Conservation (phyloP, 2,329 filamentous ascomycete species). For the Canariomyces notabilis region DNA sequence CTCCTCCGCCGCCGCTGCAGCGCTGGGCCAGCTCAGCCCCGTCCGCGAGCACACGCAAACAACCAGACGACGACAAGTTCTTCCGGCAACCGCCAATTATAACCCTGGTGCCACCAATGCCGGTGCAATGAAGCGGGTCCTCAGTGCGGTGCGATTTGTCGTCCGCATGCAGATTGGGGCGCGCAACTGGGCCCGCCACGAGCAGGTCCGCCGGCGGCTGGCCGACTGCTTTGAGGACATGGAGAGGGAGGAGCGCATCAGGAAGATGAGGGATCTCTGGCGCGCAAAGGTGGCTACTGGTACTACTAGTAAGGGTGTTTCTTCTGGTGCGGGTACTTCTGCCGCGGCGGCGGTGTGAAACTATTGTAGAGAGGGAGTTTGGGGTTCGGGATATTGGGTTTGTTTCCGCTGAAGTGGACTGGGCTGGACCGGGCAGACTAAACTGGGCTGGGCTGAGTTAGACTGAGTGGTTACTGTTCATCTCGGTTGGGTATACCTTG, state of each 20-base stretch:
- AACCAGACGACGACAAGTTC: constrained; percentile 2
- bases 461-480: no score
- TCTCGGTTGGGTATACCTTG: no score
- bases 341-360: no score
- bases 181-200: constrained; percentile 46
- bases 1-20: constrained; percentile 24
- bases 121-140: constrained; percentile 38
- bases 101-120: constrained; percentile 3
- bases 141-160: constrained; percentile 47
- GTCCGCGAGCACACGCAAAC: constrained; percentile 34
- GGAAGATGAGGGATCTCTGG: constrained; percentile 36
- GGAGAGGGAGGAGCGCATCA: constrained; percentile 41
- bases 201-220: constrained; percentile 44
- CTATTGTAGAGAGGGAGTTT: no score
- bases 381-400: no score
- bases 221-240: constrained; percentile 45
- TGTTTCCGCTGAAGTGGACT: no score
- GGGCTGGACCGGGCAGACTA: no score
- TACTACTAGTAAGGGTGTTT: no score
- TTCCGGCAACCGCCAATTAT: constrained; percentile 8
- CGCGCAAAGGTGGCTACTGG: constrained; percentile 22
- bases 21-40: constrained; percentile 30
- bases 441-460: no score
- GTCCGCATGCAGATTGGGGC: constrained; percentile 47
- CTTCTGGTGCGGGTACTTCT: no score